A percentile compares a stretch with the other conserved stretches of the same genome.
Conservation (phyloP, 495 filamentous ascomycete genomes). For the Podospora pseudopauciseta region DNA sequence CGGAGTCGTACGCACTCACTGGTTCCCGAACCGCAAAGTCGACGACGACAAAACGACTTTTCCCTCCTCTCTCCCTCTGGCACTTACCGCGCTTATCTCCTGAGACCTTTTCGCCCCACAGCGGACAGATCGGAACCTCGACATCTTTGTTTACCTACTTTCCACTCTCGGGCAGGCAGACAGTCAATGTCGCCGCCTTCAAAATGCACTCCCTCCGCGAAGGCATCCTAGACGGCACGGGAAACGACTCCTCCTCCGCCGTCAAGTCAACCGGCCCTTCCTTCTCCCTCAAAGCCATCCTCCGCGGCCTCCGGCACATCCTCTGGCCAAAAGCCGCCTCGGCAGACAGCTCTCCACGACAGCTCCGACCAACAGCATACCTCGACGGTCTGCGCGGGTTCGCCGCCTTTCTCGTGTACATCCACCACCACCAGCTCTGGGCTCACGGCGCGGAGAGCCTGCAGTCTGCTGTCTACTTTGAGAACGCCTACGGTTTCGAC, state of each 20-base stretch:
- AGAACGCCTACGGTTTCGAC: slow-evolving; percentile 35
- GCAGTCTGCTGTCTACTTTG: slow-evolving; percentile 28
- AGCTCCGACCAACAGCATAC: slow-evolving; percentile 38
- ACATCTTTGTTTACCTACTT: background rate
- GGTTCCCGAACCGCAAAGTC: background rate
- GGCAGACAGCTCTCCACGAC: slow-evolving; percentile 15
- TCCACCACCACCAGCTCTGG: slow-evolving; percentile 47
- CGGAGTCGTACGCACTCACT: background rate
- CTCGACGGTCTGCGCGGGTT: slow-evolving; percentile 48
- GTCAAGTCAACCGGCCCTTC: background rate
- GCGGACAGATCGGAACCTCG: background rate
- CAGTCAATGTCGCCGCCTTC: background rate
- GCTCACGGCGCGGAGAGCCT: slow-evolving; percentile 22
- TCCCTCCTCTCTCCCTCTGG: background rate
- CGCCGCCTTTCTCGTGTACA: slow-evolving; percentile 45
- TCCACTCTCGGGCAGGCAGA: background rate
- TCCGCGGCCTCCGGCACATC: slow-evolving; percentile 25
- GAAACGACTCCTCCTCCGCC: background rate
- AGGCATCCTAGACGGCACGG: slow-evolving; percentile 8
- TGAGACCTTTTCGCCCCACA: no score
- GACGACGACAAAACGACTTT: background rate
- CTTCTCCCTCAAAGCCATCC: slow-evolving; percentile 22
- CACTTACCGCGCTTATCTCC: slow-evolving; percentile 2
- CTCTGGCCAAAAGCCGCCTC: slow-evolving; percentile 21
- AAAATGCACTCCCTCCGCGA: slow-evolving; percentile 8